Percentiles rank a stretch among this genome's conserved stretches.
These are phyloP conservation scores for Corynascus novoguineensis DNA, from an alignment of 495 filamentous ascomycete genomes.

Conservation along the genomic window DNA sequence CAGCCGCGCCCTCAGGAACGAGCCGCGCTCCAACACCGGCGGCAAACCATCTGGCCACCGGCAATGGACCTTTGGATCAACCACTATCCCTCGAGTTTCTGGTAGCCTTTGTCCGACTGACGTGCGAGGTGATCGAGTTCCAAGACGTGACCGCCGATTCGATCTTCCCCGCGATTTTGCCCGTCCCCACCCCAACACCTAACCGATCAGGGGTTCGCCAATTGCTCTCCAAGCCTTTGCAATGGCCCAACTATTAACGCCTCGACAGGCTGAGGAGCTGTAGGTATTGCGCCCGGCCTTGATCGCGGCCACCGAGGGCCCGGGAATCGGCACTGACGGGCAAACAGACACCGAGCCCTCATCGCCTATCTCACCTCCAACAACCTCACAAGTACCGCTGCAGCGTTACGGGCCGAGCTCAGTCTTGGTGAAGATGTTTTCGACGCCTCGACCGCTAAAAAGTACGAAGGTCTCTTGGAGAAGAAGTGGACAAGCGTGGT, in stretches of 20 bases:
- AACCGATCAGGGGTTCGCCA: neutral
- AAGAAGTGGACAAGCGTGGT: slow-evolving; percentile 96
- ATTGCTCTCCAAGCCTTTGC: slow-evolving; percentile 22
- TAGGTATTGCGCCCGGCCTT: slow-evolving; percentile 39
- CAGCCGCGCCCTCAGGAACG: neutral
- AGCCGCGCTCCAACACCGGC: neutral
- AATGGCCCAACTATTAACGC: slow-evolving; percentile 74
- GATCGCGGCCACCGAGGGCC: neutral
- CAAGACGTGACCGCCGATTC: slow-evolving; percentile 12
- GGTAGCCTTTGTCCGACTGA: neutral
- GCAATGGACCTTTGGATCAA: slow-evolving; percentile 7
- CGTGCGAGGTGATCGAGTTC: neutral
- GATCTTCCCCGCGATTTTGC: slow-evolving; percentile 11
- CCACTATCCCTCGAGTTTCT: neutral
- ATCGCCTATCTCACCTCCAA: slow-evolving; percentile 79
- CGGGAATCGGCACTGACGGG: slow-evolving; percentile 13
- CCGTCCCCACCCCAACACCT: slow-evolving; percentile 13
- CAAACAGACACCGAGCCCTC: slow-evolving; percentile 77
- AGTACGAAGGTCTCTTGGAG: slow-evolving; percentile 84
- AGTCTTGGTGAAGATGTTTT: slow-evolving; percentile 61
- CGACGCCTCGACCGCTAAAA: slow-evolving; percentile 71
- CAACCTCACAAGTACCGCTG: slow-evolving; percentile 60
- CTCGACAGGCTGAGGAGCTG: slow-evolving; percentile 84
- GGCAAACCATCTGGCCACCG: neutral
- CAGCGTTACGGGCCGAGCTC: slow-evolving; percentile 61